Evolutionary conservation across 2,329 filamentous ascomycete genomes (phyloP).

Genomic region (Xylariomycetidae sp.): DNA sequence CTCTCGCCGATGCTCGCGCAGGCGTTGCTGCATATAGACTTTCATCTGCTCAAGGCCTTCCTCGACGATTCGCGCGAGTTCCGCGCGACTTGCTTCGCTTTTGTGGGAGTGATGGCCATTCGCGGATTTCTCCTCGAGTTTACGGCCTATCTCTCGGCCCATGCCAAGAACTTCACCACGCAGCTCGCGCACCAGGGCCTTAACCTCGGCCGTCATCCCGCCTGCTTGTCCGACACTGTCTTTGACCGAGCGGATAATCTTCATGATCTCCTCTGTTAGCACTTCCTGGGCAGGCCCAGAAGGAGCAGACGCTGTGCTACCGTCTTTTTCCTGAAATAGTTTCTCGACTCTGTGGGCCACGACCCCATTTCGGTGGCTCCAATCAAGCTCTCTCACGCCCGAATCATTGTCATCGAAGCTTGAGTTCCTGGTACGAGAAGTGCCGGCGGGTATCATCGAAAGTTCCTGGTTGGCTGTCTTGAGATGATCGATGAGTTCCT

Average conservation of each 20-base stretch:
- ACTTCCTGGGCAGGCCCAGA: constrained; percentile 45
- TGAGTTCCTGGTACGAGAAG: constrained; percentile 27
- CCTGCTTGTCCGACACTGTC: constrained; percentile 85
- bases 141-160: constrained; percentile 83
- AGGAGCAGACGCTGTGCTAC: constrained; percentile 39
- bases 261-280: constrained; percentile 72
- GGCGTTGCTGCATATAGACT: constrained; percentile 72
- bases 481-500: constrained; percentile 62
- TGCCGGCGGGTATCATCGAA: constrained; percentile 31
- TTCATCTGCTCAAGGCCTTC: constrained; percentile 77
- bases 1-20: constrained; percentile 68
- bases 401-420: constrained; percentile 37
- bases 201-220: constrained; percentile 85
- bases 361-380: constrained; percentile 25
- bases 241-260: constrained; percentile 79
- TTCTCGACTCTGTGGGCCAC: constrained; percentile 38
- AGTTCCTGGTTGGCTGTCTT: constrained; percentile 41
- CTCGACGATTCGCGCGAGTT: constrained; percentile 72
- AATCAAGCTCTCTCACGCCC: constrained; percentile 28
- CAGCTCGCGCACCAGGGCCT: constrained; percentile 81
- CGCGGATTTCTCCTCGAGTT: constrained; percentile 64
- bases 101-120: constrained; percentile 33
- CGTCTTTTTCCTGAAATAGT: constrained; percentile 36
- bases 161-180: constrained; percentile 90
- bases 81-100: constrained; percentile 53